Percentiles rank a stretch among this genome's conserved stretches.
Conservation (phyloP, 805 yeast species). For the Lipomyces orientalis region DNA sequence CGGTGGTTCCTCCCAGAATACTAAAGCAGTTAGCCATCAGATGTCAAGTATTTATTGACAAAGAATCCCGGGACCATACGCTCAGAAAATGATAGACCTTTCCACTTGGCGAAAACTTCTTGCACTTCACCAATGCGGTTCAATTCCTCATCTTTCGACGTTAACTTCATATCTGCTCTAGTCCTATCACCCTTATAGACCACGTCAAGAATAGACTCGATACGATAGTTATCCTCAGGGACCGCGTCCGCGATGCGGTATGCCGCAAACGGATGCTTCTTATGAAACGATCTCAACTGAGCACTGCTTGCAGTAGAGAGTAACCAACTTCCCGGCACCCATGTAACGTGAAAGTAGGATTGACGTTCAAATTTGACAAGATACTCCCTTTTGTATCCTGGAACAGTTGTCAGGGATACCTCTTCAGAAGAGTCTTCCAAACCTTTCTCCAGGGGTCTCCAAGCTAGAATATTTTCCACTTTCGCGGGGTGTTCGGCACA, state of each 20-base stretch:
- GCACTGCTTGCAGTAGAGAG: background rate
- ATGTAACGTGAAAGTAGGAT: conserved; percentile 25
- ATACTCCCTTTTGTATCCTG: conserved; percentile 29
- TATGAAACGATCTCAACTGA: conserved; percentile 21
- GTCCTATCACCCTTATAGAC: conserved; percentile 10
- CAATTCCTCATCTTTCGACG: conserved; percentile 20
- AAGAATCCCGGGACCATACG: conserved; percentile 5
- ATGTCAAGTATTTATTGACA: background rate
- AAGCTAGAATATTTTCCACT: conserved; percentile 23
- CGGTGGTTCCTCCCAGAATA: conserved; percentile 32
- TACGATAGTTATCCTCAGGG: conserved; percentile 19
- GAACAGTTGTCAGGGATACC: conserved; percentile 1
- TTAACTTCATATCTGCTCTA: conserved; percentile 17
- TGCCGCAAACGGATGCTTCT: conserved; percentile 14
- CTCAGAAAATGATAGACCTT: conserved; percentile 27
- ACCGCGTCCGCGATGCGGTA: background rate
- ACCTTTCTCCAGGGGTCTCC: conserved; percentile 21
- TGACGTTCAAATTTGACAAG: conserved; percentile 27
- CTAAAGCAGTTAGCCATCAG: conserved; percentile 7
- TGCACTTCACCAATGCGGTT: conserved; percentile 16
- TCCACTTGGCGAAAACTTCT: conserved; percentile 28
- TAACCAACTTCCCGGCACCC: conserved; percentile 36
- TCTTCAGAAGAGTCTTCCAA: background rate
- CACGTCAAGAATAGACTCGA: conserved; percentile 29
- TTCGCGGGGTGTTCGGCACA: conserved; percentile 17